Evolutionary conservation across 2,329 filamentous ascomycete genomes (phyloP), one percentile per base, ranked within the genome.

Genomic region (Trichoderma harzianum): DNA sequence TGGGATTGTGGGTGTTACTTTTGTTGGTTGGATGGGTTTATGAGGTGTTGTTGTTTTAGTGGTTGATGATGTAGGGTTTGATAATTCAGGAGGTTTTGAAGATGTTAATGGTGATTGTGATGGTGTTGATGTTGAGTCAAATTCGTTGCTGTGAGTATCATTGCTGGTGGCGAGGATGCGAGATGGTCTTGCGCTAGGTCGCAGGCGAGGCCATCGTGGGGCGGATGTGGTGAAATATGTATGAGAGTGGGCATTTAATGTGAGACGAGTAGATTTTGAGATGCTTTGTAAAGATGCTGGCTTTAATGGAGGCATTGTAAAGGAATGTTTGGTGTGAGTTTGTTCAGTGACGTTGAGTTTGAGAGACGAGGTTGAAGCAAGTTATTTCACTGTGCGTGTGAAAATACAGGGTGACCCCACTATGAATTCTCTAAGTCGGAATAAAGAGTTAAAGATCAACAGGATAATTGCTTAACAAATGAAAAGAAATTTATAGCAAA

Each of bases 161-260:
- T 30, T 21, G 21, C 16, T 70, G 60, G 24, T 21, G 60, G 24
- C 16, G 21, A 47, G 11, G 18, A 34, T 62, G 43, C 14, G 43
- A 43, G 58, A 30, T 18, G 57, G 11, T 5, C 12, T 70, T 36
- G 61, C 61, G 3, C 34, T 60, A 8, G 51, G 47, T 34, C 69
- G 58, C 18, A 43, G 21, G 24, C 68, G 69, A 65, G 69, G 69
- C 69, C 69, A 71, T 51, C 69, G 47, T 4, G 69, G 68, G 11
- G 26, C n/a, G 1, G 60, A 70, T 16, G 68, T 70, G 28, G 47
- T 51, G 18, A 70, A 70, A 7, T 10, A 7, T 53, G 16, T 26
- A 0, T 51, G 24, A 60, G 51, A 24, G 1, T 32, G 24, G 47
- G 24, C 3, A 6, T 7, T 3, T 28, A 51, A 8, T 7, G 36